Conservation (phyloP, 23 red algal species). For the Agarophyton chilense region DNA sequence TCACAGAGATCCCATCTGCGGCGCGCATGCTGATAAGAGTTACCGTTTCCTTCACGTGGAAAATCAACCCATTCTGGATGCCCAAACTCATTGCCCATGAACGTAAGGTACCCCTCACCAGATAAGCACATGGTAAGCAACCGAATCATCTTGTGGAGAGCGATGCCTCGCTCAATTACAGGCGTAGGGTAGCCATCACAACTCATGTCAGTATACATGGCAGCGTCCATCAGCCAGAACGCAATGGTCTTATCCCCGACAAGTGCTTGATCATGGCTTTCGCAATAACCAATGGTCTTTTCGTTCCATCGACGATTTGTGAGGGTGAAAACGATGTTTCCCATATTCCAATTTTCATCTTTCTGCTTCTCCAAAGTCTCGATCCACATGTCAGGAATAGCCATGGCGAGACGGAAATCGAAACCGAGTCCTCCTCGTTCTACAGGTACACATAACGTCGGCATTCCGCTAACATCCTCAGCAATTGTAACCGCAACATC, state of each 20-base stretch:
- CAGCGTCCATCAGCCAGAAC: constrained; percentile 98
- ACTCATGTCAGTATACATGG: constrained; percentile 96
- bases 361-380: constrained; percentile 91
- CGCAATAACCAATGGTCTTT: constrained; percentile 92
- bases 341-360: constrained; percentile 99
- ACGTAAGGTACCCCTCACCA: constrained; percentile 98
- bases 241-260: constrained; percentile 99
- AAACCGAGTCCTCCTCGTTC: constrained; percentile 94
- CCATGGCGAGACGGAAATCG: constrained; percentile 97
- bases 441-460: constrained; percentile 92
- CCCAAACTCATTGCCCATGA: constrained; percentile 99
- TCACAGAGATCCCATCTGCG: constrained; percentile 93
- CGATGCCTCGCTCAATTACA: constrained; percentile 85
- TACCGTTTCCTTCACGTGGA: constrained; percentile 95
- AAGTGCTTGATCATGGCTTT: constrained; percentile 97
- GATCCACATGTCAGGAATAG: constrained; percentile 98
- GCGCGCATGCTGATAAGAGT: constrained; percentile 95
- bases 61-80: constrained; percentile 99
- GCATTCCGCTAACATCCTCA: constrained; percentile 99
- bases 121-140: constrained; percentile 85
- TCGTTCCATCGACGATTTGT: constrained; percentile 98
- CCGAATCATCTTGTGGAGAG: constrained; percentile 99
- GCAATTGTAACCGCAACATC: constrained; percentile 86
- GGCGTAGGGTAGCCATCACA: constrained; percentile 55
- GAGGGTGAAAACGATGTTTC: constrained; percentile 90